phyloP scores from a whole-genome alignment of 371 early-diverging fungal species.

The Capniomyces stellatus region DNA sequence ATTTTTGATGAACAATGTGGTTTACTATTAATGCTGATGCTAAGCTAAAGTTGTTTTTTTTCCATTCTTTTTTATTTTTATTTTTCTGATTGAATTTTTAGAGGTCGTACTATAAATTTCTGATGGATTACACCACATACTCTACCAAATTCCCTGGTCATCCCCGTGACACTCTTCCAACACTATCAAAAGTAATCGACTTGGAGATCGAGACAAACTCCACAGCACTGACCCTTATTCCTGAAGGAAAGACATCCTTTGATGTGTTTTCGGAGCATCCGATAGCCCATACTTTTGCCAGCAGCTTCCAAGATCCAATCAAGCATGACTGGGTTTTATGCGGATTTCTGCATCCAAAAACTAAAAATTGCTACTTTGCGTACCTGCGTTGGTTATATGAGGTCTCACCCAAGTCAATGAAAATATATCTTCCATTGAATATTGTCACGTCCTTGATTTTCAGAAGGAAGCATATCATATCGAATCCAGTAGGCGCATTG shows the following conservation, averaged over 20 bases:
- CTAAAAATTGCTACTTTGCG: slow-evolving; percentile 29
- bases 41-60: too few species aligned
- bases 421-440: slow-evolving; percentile 14
- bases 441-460: slow-evolving; percentile 18
- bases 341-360: slow-evolving; percentile 50
- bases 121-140: background rate
- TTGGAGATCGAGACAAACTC: background rate
- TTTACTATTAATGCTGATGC: too few species aligned
- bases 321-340: slow-evolving; percentile 52
- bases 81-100: too few species aligned
- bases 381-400: slow-evolving; percentile 8
- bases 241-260: slow-evolving; percentile 9
- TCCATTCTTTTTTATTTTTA: too few species aligned
- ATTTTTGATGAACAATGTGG: too few species aligned
- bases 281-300: slow-evolving; percentile 3
- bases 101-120: slow-evolving; percentile 1
- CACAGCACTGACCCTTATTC: slow-evolving; percentile 6
- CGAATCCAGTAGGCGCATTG: slow-evolving; percentile 16
- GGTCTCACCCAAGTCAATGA: slow-evolving; percentile 16
- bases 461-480: slow-evolving; percentile 6
- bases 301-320: slow-evolving; percentile 4
- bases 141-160: background rate
- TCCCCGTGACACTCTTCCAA: background rate
- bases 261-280: slow-evolving; percentile 7
- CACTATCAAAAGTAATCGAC: background rate